These are phyloP conservation scores for Suhomyces bribrorum DNA, from an alignment of 1,139 yeast species.

Conservation along the genomic window DNA sequence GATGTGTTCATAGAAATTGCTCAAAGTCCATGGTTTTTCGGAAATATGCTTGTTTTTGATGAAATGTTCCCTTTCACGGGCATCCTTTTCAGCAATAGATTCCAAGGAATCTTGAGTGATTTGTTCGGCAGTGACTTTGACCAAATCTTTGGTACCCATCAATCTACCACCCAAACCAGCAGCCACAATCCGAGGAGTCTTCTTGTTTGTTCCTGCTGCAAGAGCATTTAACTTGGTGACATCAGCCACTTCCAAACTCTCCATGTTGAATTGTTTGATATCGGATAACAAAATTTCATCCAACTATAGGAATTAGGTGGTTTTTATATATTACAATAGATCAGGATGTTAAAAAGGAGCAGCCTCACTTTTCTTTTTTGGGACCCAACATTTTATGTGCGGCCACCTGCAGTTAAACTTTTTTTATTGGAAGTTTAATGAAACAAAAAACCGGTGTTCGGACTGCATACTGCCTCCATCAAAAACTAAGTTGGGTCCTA, in stretches of 20 bases:
- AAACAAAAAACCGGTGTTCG: not conserved
- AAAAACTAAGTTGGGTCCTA: not conserved
- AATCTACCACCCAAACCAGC: conserved; percentile 75
- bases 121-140: conserved; percentile 64
- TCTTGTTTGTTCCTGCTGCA: conserved; percentile 84
- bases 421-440: not conserved
- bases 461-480: not conserved
- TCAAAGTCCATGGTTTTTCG: conserved; percentile 85
- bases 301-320: not conserved
- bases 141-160: conserved; percentile 79
- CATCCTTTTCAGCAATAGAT: conserved; percentile 55
- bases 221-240: conserved; percentile 77
- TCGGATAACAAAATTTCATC: not conserved
- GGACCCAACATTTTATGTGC: conserved; percentile 11
- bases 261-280: conserved; percentile 12
- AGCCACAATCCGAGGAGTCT: conserved; percentile 67
- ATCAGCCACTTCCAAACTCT: conserved; percentile 57
- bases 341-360: not conserved
- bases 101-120: conserved; percentile 55
- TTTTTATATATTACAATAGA: not conserved
- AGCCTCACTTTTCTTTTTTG: conserved; percentile 6
- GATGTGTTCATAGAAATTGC: conserved; percentile 84
- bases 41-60: conserved; percentile 67
- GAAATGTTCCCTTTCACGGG: conserved; percentile 49
- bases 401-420: conserved; percentile 1